phyloP scores from a whole-genome alignment of 345 rosid species.

The Murraya paniculata region DNA sequence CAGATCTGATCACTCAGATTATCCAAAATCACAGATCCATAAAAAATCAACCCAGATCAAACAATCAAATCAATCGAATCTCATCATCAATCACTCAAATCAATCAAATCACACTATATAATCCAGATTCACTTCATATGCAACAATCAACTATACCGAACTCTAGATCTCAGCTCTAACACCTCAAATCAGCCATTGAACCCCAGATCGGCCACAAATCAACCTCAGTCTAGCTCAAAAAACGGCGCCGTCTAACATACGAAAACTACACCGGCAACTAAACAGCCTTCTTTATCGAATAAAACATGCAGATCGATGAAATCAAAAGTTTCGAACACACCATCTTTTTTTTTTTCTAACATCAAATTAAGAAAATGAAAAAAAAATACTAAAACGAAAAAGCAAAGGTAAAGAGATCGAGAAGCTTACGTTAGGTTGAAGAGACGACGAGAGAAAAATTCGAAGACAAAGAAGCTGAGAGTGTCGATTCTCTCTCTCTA shows the following conservation, averaged over 20 bases:
- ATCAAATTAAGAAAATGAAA: not conserved
- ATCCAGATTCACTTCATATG: not conserved
- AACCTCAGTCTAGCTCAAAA: not conserved
- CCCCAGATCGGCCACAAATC: conserved; percentile 11
- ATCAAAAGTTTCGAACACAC: not conserved
- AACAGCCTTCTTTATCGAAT: too few relatives aligned
- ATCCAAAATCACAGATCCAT: conserved; percentile 20
- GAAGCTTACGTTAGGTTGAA: conserved; percentile 4
- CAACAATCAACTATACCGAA: not conserved
- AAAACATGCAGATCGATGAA: not conserved
- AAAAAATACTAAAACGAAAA: not conserved
- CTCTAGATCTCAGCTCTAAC: conserved; percentile 27
- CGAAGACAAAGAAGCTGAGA: not conserved
- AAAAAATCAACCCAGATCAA: conserved; percentile 16
- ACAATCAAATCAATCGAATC: conserved; percentile 10
- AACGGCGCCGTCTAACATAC: not conserved
- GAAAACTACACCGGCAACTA: not conserved
- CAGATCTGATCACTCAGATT: not conserved
- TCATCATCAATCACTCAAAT: not conserved
- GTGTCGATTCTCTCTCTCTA: not conserved
- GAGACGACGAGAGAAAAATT: conserved; percentile 16
- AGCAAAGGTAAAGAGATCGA: not conserved
- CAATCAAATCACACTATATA: not conserved
- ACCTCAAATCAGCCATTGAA: not conserved
- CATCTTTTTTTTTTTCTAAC: not conserved